These are phyloP conservation scores for Trichoderma erinaceum DNA, from an alignment of 495 filamentous ascomycete species.

Conservation along the genomic window DNA sequence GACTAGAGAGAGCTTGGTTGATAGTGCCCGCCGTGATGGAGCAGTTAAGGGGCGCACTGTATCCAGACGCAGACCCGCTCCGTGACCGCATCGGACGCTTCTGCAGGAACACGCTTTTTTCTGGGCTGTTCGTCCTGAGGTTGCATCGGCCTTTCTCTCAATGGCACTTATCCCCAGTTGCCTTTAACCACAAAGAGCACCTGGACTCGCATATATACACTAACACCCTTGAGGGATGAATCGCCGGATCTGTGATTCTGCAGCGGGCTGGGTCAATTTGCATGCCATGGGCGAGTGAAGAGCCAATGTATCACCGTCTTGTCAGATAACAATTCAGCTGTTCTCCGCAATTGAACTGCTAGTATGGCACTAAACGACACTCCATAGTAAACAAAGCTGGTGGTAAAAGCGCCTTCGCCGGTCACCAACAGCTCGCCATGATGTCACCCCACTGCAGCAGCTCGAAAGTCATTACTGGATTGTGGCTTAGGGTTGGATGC, in stretches of 20 bases:
- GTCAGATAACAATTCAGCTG: not conserved
- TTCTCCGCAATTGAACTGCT: not conserved
- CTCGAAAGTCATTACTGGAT: not conserved
- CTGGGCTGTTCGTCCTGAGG: not conserved
- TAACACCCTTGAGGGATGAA: not conserved
- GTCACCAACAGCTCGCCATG: not conserved
- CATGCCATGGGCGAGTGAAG: not conserved
- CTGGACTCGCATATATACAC: not conserved
- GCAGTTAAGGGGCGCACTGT: conserved; percentile 4
- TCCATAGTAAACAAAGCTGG: not conserved
- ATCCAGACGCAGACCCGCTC: not conserved
- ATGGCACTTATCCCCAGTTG: not conserved
- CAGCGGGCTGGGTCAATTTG: not conserved
- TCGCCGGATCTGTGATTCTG: not conserved
- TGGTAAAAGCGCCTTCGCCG: not conserved
- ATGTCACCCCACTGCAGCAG: not conserved
- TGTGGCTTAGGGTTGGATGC: not conserved
- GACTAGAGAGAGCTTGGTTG: not conserved
- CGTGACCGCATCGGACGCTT: not conserved
- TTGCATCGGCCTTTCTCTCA: not conserved
- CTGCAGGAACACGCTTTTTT: conserved; percentile 4
- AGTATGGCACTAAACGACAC: not conserved
- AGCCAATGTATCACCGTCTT: not conserved
- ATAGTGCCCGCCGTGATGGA: not conserved
- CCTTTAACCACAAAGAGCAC: not conserved